phyloP scores from a whole-genome alignment of 805 yeast genomes.

The Ogataea henricii region DNA sequence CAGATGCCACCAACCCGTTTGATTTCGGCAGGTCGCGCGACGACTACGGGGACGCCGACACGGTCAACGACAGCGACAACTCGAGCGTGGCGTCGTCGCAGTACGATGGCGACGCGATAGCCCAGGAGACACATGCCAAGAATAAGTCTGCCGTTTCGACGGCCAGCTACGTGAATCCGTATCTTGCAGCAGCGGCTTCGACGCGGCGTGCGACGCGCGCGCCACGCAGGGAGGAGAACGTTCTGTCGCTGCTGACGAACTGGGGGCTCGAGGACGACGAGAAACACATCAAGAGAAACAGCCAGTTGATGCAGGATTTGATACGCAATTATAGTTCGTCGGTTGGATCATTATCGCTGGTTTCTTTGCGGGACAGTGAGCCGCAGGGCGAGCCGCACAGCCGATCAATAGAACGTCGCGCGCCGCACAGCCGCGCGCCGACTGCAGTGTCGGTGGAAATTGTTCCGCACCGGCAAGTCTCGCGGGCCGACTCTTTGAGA shows the following conservation, averaged over 20 bases:
- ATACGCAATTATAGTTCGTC: conserved; percentile 11
- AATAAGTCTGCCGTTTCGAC: background rate
- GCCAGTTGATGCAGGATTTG: conserved; percentile 14
- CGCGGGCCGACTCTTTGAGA: conserved; percentile 15
- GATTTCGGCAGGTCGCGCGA: background rate
- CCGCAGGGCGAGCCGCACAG: conserved; percentile 1
- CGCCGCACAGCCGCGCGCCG: conserved; percentile 1
- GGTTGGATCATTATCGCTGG: background rate
- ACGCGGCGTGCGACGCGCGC: background rate
- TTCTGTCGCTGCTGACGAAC: conserved; percentile 12
- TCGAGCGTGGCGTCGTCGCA: conserved; percentile 10
- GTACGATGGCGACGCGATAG: conserved; percentile 3
- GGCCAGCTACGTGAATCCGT: conserved; percentile 11
- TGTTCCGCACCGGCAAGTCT: conserved; percentile 11
- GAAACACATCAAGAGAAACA: conserved; percentile 11
- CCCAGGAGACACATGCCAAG: background rate
- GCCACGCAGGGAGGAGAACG: conserved; percentile 7
- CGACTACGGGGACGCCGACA: background rate
- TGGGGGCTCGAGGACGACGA: conserved; percentile 16
- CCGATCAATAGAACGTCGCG: background rate
- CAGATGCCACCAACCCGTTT: conserved; percentile 5
- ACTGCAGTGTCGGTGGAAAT: conserved; percentile 1
- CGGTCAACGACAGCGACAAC: background rate
- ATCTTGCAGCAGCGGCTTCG: background rate
- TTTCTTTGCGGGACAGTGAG: background rate